phyloP scores from a whole-genome alignment of 2,329 filamentous ascomycete species.

The Raffaelea ambrosiae region DNA sequence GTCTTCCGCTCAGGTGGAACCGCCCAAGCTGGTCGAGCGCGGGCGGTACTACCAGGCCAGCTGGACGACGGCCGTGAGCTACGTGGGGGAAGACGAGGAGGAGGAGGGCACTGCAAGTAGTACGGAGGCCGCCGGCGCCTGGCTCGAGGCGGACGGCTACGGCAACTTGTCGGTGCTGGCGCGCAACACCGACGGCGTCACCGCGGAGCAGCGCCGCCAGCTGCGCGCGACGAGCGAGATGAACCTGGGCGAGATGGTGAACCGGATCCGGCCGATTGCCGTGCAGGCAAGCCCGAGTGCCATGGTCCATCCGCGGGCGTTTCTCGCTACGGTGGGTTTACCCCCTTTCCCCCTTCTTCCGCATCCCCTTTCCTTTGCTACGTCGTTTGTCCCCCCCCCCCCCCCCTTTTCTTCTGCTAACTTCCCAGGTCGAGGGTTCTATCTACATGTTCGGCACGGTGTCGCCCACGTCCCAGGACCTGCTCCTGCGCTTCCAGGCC shows the following conservation, averaged over 20 bases:
- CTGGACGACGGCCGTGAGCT: slow-evolving; percentile 73
- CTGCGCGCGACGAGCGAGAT: slow-evolving; percentile 74
- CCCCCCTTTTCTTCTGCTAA: background rate
- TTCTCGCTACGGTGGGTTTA: slow-evolving; percentile 71
- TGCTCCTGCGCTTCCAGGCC: slow-evolving; percentile 74
- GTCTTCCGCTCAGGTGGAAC: background rate
- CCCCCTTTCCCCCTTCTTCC: background rate
- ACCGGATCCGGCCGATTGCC: slow-evolving; percentile 69
- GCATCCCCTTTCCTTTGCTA: too few species aligned
- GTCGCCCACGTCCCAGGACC: slow-evolving; percentile 60
- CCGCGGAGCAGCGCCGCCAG: slow-evolving; percentile 60
- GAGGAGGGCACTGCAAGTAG: too few species aligned
- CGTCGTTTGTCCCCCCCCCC: background rate
- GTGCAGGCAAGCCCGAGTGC: slow-evolving; percentile 57
- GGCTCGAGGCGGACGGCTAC: slow-evolving; percentile 77
- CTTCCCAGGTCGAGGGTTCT: slow-evolving; percentile 70
- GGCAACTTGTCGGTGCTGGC: slow-evolving; percentile 81
- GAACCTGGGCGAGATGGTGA: slow-evolving; percentile 86
- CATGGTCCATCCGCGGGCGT: slow-evolving; percentile 70
- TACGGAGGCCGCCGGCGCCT: slow-evolving; percentile 39
- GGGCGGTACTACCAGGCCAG: slow-evolving; percentile 72
- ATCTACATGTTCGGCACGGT: slow-evolving; percentile 87
- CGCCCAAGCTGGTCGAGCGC: slow-evolving; percentile 53
- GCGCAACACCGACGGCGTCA: slow-evolving; percentile 63
- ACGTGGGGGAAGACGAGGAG: slow-evolving; percentile 51